Percentiles rank a stretch among this genome's conserved stretches.
Conservation (phyloP, 495 filamentous ascomycete genomes). For the Tuber magnatum region DNA sequence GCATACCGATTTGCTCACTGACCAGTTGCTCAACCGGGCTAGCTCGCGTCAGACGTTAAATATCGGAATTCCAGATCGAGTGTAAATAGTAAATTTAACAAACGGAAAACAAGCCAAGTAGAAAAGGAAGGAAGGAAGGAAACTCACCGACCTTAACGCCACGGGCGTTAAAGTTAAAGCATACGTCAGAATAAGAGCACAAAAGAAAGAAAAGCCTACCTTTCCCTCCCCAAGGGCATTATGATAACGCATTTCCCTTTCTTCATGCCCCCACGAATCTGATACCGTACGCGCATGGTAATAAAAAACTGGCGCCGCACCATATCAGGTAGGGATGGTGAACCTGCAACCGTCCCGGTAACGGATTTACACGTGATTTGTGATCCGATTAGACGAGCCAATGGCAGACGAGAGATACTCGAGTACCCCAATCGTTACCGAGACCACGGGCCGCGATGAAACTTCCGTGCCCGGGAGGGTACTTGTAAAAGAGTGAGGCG, state of each 20-base stretch:
- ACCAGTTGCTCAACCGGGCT: background rate
- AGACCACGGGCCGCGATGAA: background rate
- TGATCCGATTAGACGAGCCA: background rate
- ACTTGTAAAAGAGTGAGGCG: background rate
- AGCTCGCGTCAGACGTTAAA: background rate
- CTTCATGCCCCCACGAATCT: background rate
- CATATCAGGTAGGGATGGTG: background rate
- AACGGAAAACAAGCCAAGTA: background rate
- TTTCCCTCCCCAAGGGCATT: background rate
- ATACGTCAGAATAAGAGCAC: background rate
- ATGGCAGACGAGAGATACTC: background rate
- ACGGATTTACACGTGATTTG: background rate
- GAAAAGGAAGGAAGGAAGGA: background rate
- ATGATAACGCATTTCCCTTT: background rate
- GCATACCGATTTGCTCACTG: background rate
- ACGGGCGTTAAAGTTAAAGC: background rate
- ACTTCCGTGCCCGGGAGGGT: background rate
- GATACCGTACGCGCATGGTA: background rate
- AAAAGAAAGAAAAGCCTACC: background rate
- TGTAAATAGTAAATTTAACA: background rate
- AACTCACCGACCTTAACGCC: background rate
- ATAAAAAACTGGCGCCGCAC: background rate
- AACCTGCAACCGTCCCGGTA: background rate
- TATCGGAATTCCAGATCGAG: background rate
- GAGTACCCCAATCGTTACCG: background rate